A percentile compares a stretch with the other conserved stretches of the same genome.
phyloP scores from a whole-genome alignment of 306 rosid species.

The Neltuma alba region DNA sequence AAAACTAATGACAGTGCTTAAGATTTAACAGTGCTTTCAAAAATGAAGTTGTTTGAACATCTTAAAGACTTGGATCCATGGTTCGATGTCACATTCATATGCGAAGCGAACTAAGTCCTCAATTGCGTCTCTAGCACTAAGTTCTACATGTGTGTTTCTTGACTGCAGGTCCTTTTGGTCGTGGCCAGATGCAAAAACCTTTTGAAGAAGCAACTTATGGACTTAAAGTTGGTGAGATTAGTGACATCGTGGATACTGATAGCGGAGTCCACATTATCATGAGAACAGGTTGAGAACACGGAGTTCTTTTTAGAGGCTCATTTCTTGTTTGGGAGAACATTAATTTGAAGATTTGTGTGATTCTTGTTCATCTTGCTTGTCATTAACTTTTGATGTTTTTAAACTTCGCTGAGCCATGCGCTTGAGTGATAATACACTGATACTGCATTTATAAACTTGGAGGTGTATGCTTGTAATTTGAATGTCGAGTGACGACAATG shows the following conservation, averaged over 20 bases:
- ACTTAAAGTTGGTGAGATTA: conserved; percentile 84
- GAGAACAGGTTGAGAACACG: conserved; percentile 63
- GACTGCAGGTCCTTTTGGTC: conserved; percentile 85
- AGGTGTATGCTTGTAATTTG: conserved; percentile 49
- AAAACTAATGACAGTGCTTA: conserved; percentile 11
- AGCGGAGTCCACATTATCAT: conserved; percentile 91
- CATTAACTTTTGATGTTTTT: conserved; percentile 39
- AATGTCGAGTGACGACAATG: not conserved
- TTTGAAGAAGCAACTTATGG: conserved; percentile 84
- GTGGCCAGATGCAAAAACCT: conserved; percentile 98
- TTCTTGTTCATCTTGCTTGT: conserved; percentile 35
- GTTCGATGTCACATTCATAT: conserved; percentile 1
- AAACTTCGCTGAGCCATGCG: conserved; percentile 39
- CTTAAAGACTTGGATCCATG: not conserved
- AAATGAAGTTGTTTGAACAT: not conserved
- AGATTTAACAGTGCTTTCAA: conserved; percentile 5
- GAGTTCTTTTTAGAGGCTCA: conserved; percentile 7
- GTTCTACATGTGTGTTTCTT: conserved; percentile 24
- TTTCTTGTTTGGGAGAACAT: conserved; percentile 31
- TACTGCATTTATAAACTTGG: conserved; percentile 29
- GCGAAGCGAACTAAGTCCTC: not conserved
- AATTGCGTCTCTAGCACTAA: not conserved
- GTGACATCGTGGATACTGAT: conserved; percentile 91
- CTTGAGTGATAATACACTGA: conserved; percentile 36
- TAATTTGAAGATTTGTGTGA: conserved; percentile 30